Evolutionary conservation across 1,284 basidiomycete genomes (phyloP).

Genomic region (Irpex rosettiformis): DNA sequence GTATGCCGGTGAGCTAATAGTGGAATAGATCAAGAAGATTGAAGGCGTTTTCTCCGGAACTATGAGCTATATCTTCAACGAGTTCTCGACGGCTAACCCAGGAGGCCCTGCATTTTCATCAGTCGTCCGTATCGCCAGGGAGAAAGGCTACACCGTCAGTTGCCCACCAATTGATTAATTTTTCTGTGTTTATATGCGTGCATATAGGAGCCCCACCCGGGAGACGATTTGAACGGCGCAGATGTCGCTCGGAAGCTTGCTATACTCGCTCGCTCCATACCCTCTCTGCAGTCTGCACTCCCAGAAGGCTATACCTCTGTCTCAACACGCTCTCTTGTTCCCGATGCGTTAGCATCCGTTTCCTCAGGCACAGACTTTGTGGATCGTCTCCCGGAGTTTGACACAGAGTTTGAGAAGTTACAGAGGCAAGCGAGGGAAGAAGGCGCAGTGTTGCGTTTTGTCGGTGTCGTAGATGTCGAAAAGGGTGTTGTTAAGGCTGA

Average conservation of each 20-base stretch:
- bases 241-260: conserved; percentile 98
- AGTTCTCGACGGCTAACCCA: conserved; percentile 71
- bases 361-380: conserved; percentile 82
- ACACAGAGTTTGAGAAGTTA: conserved; percentile 75
- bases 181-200: too few relatives aligned
- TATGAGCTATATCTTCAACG: conserved; percentile 99
- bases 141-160: conserved; percentile 90
- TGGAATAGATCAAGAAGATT: conserved; percentile 63
- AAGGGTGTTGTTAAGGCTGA: conserved; percentile 79
- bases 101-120: conserved; percentile 78
- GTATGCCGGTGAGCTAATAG: background rate
- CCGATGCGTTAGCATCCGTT: conserved; percentile 66
- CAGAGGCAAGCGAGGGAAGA: conserved; percentile 75
- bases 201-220: conserved; percentile 90
- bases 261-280: conserved; percentile 85
- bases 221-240: conserved; percentile 93
- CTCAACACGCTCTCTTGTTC: conserved; percentile 84
- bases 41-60: conserved; percentile 93
- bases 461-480: conserved; percentile 89
- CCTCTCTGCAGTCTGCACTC: conserved; percentile 48
- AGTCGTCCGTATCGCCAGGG: conserved; percentile 85
- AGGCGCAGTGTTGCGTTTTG: conserved; percentile 87
- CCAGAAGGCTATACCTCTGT: conserved; percentile 78
- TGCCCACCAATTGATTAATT: too few relatives aligned
- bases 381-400: conserved; percentile 77